Base-by-base conservation (phyloP, 1,284 basidiomycete genomes). In the Flammula alnicola region DNA sequence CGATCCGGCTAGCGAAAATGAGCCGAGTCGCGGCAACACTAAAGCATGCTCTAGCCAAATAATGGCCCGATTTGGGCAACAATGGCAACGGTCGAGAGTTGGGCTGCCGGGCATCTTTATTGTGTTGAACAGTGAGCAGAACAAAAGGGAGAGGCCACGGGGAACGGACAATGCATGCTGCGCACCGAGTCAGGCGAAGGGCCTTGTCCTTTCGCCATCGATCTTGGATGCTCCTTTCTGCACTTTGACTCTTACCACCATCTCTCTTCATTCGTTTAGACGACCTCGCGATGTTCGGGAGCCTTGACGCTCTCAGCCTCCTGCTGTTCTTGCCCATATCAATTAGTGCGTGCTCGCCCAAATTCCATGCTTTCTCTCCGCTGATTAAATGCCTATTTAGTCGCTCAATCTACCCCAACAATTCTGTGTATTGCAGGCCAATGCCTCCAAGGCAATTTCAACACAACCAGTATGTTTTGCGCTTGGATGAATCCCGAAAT, bases 401-500 rank as follows among this genome's bases (percentile, higher is more conserved):
- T 71, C 65, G 80, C 82, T 45, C 80, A 83, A 73, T 74, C 75
- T 61, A 69, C 74, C 57, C 73, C 83, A 47, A 62, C 76, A 61
- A 78, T 89, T 54, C 69, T 89, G 47, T 90, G 86, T 76, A 71
- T 86, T 81, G 80, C 87, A 64, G 87, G 86, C 57, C 87, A 89
- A 83, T 90, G 87, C 73, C 71, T 89, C 51, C 75, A 88, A 66
- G 87, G 87, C 45, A 80, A 74, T 67, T 81, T 84, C 35, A 88
- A 89, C 61, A 81, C 77, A 31, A 84, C 86, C 38, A 75, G 87
- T 89, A 63, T 57, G 82, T 78, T n/a, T n/a, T n/a, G n/a, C n/a
- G n/a, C n/a, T n/a, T n/a, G n/a, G n/a, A 38, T 26, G 16, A 26
- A n/a, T 6, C 6, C 31, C 3, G 10, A 33, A 14, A 19, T 17